Conservation (phyloP, 371 early-diverging fungal genomes). For the Phascolomyces articulosus region DNA sequence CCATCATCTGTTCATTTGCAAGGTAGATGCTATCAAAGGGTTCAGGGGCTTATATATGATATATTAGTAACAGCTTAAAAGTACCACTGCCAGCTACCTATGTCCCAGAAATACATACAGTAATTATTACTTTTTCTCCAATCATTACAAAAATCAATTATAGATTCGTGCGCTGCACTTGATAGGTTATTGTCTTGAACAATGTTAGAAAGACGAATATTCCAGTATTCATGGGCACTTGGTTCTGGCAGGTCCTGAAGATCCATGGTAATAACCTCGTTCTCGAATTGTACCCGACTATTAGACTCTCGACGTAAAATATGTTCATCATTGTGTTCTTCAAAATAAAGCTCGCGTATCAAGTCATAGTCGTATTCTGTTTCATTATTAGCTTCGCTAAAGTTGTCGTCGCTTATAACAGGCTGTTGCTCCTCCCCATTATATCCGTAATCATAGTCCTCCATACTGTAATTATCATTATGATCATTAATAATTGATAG, state of each 20-base stretch:
- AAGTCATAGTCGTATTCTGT: no score
- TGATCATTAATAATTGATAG: no score
- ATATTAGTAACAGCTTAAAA: neutral
- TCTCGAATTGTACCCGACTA: neutral
- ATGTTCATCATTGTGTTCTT: no score
- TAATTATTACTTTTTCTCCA: neutral
- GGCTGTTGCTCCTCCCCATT: no score
- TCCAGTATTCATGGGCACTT: neutral
- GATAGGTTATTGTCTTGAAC: neutral
- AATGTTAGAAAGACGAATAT: neutral
- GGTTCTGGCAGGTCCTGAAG: neutral
- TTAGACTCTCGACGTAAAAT: no score
- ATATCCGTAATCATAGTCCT: no score
- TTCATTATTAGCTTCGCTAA: no score
- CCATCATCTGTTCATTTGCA: neutral
- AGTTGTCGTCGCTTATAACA: no score
- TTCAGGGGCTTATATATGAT: neutral
- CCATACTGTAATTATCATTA: no score
- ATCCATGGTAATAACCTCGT: neutral
- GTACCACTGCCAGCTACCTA: no score
- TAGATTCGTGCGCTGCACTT: neutral
- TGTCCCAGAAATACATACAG: neutral
- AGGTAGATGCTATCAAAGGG: conserved; percentile 1
- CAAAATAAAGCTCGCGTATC: no score
- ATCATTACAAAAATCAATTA: neutral